Evolutionary conservation across 768 basidiomycete genomes (phyloP).

Genomic region (Tephrocybe sp.): DNA sequence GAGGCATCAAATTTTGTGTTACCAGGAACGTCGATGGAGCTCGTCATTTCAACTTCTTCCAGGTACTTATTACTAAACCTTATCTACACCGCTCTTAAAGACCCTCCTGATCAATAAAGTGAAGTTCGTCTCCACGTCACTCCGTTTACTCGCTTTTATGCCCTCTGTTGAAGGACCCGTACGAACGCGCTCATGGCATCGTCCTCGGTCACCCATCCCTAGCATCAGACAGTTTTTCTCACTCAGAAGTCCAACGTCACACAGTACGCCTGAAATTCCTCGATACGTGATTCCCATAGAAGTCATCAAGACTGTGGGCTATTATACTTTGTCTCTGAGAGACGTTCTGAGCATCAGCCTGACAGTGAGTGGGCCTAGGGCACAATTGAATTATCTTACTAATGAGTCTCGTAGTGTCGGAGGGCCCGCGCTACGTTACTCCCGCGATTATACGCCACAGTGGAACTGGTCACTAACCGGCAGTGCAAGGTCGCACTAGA

Average conservation of each 20-base stretch:
- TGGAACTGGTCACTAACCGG: conserved; percentile 33
- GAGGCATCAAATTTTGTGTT: conserved; percentile 8
- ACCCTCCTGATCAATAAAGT: conserved; percentile 7
- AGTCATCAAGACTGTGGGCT: conserved; percentile 25
- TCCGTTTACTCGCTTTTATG: conserved; percentile 1
- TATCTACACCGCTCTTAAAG: conserved; percentile 3
- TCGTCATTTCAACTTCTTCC: conserved; percentile 11
- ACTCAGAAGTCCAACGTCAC: conserved; percentile 1
- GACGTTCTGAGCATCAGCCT: conserved; percentile 28
- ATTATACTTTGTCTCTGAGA: conserved; percentile 19
- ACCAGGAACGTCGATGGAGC: conserved; percentile 7
- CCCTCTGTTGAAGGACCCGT: conserved; percentile 8
- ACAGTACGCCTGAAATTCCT: neutral
- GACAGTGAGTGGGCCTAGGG: conserved; percentile 16
- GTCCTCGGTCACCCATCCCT: conserved; percentile 18
- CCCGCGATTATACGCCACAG: conserved; percentile 28
- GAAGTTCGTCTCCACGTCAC: neutral
- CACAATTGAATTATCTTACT: neutral
- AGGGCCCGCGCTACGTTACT: conserved; percentile 23
- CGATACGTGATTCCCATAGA: conserved; percentile 17
- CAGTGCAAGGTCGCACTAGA: conserved; percentile 29
- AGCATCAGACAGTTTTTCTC: conserved; percentile 20
- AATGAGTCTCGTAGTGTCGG: conserved; percentile 21
- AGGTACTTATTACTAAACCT: conserved; percentile 10
- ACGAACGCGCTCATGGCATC: conserved; percentile 9